Evolutionary conservation across 495 filamentous ascomycete species (phyloP), one percentile per base, ranked within the genome.

Genomic region (Tricharina praecox): DNA sequence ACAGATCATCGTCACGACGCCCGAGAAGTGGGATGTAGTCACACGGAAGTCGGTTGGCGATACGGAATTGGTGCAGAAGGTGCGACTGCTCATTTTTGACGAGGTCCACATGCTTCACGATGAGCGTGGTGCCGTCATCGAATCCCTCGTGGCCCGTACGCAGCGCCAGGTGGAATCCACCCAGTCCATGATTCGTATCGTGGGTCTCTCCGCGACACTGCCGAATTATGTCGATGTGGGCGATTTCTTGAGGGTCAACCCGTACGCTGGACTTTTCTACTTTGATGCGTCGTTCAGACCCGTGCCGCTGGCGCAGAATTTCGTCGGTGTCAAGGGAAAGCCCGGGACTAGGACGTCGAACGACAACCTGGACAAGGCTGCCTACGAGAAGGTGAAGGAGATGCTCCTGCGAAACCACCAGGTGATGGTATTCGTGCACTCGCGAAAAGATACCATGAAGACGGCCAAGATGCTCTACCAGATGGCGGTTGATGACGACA

Each of bases 91-190:
- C 42, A 96, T 99, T 53, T 94, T 99, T 58, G 90, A 99, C 63
- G 90, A 99, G 65, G 90, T 99, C 1, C 90, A 99, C 56, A 99
- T 99, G 90, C 78, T 99, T 53, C 90, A 99, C 58, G 90, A 99
- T 60, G 90, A 95, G 60, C 77, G 90, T 56, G 90, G 90, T 56
- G 85, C 90, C 4, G 92, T 99, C 9, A 71, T 99, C 40, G 90
- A 99, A 59, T 93, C 85, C 4, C 67, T 99, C 40, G 90, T 96
- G 15, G 90, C 90, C 3, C 75, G 90, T 39, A 99, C 90, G 0
- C 78, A 95, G 65, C 74, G 90, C 36, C 90, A 99, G 54, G 90
- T 99, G 0, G 90, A 99, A 65, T 94, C 88, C 62, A 95, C 92
- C 0, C 90, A 99, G 63, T 93, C 83, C 0, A 73, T 99, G 43